These are phyloP conservation scores for Boletus barrowsii DNA, from an alignment of 768 basidiomycete species.

Conservation along the genomic window DNA sequence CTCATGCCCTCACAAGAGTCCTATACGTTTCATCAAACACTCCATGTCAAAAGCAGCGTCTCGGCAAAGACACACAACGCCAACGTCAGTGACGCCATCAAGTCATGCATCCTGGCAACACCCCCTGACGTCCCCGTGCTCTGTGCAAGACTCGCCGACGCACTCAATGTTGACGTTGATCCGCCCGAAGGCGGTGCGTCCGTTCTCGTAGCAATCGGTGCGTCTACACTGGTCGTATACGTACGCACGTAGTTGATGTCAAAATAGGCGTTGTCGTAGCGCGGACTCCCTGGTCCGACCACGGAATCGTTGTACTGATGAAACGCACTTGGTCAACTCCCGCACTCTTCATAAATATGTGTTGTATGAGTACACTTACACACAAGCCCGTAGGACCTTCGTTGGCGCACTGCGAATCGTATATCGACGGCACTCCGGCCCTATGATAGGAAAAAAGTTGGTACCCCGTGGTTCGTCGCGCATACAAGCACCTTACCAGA, in stretches of 20 bases:
- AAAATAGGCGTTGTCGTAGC: slow-evolving; percentile 60
- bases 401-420: slow-evolving; percentile 40
- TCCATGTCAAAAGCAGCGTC: neutral
- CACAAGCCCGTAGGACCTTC: slow-evolving; percentile 40
- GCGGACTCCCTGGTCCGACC: slow-evolving; percentile 50
- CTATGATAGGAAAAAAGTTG: slow-evolving; percentile 25
- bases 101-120: neutral
- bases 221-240: slow-evolving; percentile 37
- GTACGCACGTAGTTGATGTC: slow-evolving; percentile 65
- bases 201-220: slow-evolving; percentile 7
- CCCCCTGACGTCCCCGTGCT: neutral
- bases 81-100: neutral
- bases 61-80: neutral
- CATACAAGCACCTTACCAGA: slow-evolving; percentile 35
- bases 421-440: slow-evolving; percentile 47
- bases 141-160: neutral
- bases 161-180: neutral
- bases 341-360: neutral
- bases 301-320: slow-evolving; percentile 53
- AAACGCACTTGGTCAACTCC: neutral
- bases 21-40: too few relatives aligned
- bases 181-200: neutral
- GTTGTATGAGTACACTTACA: slow-evolving; percentile 27
- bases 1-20: too few relatives aligned
- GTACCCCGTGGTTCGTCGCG: neutral